Evolutionary conservation across 1,139 yeast species (phyloP), one percentile per base, ranked within the genome.

Genomic region (Dujonia santamariae): DNA sequence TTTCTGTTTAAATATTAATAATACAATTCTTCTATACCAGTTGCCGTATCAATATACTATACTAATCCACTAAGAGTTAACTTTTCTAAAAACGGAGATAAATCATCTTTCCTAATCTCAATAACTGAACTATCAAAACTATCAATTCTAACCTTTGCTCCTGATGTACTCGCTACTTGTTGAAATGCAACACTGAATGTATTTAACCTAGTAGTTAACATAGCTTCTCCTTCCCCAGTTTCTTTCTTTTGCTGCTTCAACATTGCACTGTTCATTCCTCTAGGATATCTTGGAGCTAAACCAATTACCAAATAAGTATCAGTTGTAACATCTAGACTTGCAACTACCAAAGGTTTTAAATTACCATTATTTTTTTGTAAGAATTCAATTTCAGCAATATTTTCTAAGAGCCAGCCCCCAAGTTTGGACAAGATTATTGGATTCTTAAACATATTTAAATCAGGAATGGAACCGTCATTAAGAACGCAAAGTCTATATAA

Each of bases 101-200:
- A 66, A 53, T 94, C 98, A 37, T 88, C 96, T 52, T 81, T 83
- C 39, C 87, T 65, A 31, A 94, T 81, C 59, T 92, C 97, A 29
- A 94, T 87, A 24, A 92, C 86, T 2, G 97, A 81, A 43, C 95
- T 85, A 52, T 92, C 97, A 59, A 92, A 92, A 48, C 95, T 87
- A 56, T 94, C 97, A 41, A 92, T 83, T 49, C 94, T 73, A 22
- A 88, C 90, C 47, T 85, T 81, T 4, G 97, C 97, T 26, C 90
- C 92, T 11, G 95, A 83, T 8, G 77, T 74, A 31, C 69, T 72
- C 2, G 96, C 94, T 26, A 88, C 83, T 45, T 83, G 85, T 53
- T 86, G 96, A 56, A 92, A 92, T 25, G 95, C 95, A 38, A 84
- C 78, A 32, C 96, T 90, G 53, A 92, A 92, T 15, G 87, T 81